Evolutionary conservation across 352 stramenopile genomes (phyloP), one percentile per base, ranked within the genome.

Genomic region (Phytopythium vexans): DNA sequence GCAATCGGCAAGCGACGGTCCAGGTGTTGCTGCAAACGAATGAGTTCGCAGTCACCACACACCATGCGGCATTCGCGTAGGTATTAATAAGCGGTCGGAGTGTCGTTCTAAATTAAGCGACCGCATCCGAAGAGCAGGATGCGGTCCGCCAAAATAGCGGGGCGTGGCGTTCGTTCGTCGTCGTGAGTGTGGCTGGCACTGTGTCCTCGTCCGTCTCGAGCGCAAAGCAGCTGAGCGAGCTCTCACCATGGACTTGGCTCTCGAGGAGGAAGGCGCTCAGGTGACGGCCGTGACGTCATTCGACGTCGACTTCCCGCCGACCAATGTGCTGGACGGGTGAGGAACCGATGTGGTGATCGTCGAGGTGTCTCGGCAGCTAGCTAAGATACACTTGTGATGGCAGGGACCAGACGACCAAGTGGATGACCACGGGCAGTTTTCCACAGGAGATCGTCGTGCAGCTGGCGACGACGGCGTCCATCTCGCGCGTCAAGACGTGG

Each of bases 371-470:
- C 11, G 12, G 4, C 27, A 9, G 7, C 12, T 31, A 35, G 9
- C 27, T 7, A 21, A 44, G 32, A 8, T 34, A 4, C 33, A 46
- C 6, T 36, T 8, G 39, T 40, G 15, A 5, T 35, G 16, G 1
- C 49, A 94, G 83, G 31, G 84, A 91, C 36, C 80, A 87, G 47
- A 58, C 62, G 36, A 92, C 77, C 50, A 92, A 86, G 61, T 94
- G 84, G 84, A 43, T 88, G 38, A 92, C 84, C n/a, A 90, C 82
- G 14, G 84, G 82, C 15, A 86, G 68, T 36, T 94, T 88, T 48
- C 82, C 84, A 0, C 84, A 94, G 54, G 84, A 94, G 59, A 76
- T 94, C 14, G 68, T 94, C 14, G 61, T 94, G 33, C 84, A 94
- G 60, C 56, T 92, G 10, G 77, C 82, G n/a, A 92, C 77, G 21